Conservation (phyloP, 257 asterid genomes). For the Galeopsis tetrahit region DNA sequence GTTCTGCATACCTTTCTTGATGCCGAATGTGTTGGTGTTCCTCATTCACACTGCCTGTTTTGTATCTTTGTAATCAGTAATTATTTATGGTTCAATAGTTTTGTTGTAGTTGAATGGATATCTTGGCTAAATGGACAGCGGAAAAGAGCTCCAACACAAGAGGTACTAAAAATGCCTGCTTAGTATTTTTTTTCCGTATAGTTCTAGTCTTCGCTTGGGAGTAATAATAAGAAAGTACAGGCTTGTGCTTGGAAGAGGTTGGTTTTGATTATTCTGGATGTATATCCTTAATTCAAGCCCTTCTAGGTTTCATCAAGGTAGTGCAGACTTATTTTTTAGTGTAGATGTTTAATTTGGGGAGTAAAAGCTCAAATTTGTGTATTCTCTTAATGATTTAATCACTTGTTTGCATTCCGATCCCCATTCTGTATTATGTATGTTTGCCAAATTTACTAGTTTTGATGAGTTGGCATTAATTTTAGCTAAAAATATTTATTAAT, state of each 20-base stretch:
- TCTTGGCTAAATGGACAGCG: conserved; percentile 99
- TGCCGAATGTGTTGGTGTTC: background rate
- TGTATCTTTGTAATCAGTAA: conserved; percentile 32
- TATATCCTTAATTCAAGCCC: conserved; percentile 15
- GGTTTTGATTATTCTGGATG: conserved; percentile 1
- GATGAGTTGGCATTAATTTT: background rate
- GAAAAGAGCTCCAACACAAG: conserved; percentile 83
- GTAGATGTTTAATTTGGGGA: background rate
- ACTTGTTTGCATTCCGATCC: background rate
- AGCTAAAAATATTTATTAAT: conserved; percentile 5
- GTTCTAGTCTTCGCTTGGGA: background rate
- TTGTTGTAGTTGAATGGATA: conserved; percentile 94
- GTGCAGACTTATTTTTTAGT: background rate
- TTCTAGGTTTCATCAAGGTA: background rate
- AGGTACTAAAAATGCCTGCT: conserved; percentile 50
- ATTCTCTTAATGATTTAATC: background rate
- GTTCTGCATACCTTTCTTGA: conserved; percentile 17
- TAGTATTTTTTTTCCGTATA: background rate
- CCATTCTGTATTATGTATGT: background rate
- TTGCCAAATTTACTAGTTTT: background rate
- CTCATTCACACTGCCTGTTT: conserved; percentile 4
- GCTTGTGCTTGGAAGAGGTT: conserved; percentile 9
- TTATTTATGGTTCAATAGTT: conserved; percentile 43
- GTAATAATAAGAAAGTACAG: background rate
- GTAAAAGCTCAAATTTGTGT: conserved; percentile 21